Percentiles rank a stretch among this genome's conserved stretches.
phyloP scores from a whole-genome alignment of 805 yeast genomes.

The Pichia gijzeniarum region DNA sequence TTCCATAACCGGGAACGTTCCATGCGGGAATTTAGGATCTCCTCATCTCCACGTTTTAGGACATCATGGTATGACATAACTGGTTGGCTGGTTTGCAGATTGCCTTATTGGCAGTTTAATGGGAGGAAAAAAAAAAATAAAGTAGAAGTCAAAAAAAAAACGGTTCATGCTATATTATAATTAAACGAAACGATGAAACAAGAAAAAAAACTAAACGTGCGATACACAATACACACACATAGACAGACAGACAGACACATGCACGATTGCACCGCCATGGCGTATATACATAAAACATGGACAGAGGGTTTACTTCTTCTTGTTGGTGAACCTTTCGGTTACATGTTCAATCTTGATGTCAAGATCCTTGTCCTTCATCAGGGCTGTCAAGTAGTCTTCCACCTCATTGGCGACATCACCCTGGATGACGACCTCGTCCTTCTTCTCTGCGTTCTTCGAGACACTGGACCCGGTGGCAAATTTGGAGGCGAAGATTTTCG shows the following conservation, averaged over 20 bases:
- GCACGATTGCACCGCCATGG: neutral
- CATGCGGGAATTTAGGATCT: constrained; percentile 48
- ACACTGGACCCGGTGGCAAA: constrained; percentile 96
- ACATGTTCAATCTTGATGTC: constrained; percentile 86
- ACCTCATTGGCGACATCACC: constrained; percentile 95
- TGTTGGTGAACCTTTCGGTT: constrained; percentile 75
- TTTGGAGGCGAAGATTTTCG: constrained; percentile 87
- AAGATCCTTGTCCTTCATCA: constrained; percentile 77
- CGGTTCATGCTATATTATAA: too few species aligned
- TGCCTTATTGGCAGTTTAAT: too few species aligned
- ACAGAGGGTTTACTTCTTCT: constrained; percentile 26
- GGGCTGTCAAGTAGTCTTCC: constrained; percentile 61
- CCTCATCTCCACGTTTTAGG: constrained; percentile 65
- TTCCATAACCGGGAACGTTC: constrained; percentile 58
- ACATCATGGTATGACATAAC: constrained; percentile 66
- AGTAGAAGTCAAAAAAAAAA: too few species aligned
- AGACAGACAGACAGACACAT: neutral
- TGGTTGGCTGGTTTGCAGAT: neutral
- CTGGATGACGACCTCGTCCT: constrained; percentile 86
- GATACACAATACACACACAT: neutral
- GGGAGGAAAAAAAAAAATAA: too few species aligned
- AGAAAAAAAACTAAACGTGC: too few species aligned
- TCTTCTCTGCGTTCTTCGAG: constrained; percentile 82
- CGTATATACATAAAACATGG: neutral
- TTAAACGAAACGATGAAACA: too few species aligned